Conservation (phyloP, 2,329 filamentous ascomycete species). For the Alternaria sp. region DNA sequence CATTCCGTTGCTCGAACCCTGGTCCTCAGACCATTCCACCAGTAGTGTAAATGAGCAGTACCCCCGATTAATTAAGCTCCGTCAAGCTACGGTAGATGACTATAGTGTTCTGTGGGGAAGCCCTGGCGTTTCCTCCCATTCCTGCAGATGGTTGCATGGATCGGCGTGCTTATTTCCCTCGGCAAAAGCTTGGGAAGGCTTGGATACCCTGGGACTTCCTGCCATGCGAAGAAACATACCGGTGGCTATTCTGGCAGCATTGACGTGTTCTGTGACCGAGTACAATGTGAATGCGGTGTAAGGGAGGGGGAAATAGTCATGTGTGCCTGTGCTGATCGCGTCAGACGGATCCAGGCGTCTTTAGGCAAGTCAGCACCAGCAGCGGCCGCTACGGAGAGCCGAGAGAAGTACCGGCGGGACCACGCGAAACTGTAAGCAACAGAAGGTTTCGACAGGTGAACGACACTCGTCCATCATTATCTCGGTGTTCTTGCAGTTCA, state of each 20-base stretch:
- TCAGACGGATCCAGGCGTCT: background rate
- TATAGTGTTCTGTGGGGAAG: conserved; percentile 11
- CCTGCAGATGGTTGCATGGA: background rate
- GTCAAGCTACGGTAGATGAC: background rate
- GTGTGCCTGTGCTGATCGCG: background rate
- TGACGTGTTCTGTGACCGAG: background rate
- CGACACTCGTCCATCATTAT: background rate
- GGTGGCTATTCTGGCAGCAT: background rate
- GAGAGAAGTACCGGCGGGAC: background rate
- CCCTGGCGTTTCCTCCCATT: background rate
- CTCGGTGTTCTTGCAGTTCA: no score
- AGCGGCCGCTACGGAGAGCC: background rate
- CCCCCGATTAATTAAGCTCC: conserved; percentile 8
- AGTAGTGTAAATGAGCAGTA: conserved; percentile 1
- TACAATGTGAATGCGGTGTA: background rate
- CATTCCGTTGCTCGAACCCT: background rate
- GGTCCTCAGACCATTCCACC: background rate
- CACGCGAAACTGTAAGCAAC: background rate
- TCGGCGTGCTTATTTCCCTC: conserved; percentile 10
- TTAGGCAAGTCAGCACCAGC: background rate
- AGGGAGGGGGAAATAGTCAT: background rate
- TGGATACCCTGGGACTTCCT: conserved; percentile 2
- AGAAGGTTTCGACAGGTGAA: background rate
- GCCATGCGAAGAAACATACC: background rate
- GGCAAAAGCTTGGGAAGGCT: conserved; percentile 16